Percentiles rank a stretch among this genome's conserved stretches.
phyloP scores from a whole-genome alignment of 805 yeast species.

The Limtongia smithiae region DNA sequence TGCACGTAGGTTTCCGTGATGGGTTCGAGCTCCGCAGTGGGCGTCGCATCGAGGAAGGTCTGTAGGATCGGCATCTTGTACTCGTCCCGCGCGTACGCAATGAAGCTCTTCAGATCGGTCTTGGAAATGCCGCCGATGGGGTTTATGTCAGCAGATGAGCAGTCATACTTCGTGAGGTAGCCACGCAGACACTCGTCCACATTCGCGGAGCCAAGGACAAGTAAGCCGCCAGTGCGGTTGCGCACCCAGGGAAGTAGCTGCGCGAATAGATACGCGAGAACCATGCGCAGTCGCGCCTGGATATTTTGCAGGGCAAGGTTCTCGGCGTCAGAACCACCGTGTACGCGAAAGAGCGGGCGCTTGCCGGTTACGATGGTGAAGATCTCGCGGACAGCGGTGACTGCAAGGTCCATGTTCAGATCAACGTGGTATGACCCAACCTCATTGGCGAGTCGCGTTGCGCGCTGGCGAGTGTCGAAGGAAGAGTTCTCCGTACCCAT shows the following conservation, averaged over 20 bases:
- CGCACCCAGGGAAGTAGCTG: slow-evolving; percentile 94
- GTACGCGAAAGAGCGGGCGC: slow-evolving; percentile 79
- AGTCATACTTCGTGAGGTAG: slow-evolving; percentile 92
- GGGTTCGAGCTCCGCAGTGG: slow-evolving; percentile 98
- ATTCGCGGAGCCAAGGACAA: slow-evolving; percentile 93
- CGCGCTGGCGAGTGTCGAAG: slow-evolving; percentile 75
- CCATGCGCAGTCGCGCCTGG: slow-evolving; percentile 96
- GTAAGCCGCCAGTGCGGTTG: slow-evolving; percentile 65
- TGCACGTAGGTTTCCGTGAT: slow-evolving; percentile 89
- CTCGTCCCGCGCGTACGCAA: slow-evolving; percentile 65
- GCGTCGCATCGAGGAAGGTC: slow-evolving; percentile 83
- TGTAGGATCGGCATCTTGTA: slow-evolving; percentile 74
- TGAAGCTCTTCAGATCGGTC: slow-evolving; percentile 83
- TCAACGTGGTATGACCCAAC: slow-evolving; percentile 90
- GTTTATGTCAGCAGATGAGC: slow-evolving; percentile 94
- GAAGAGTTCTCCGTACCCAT: slow-evolving; percentile 98
- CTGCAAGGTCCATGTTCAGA: slow-evolving; percentile 85
- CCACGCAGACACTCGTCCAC: slow-evolving; percentile 97
- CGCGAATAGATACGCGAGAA: slow-evolving; percentile 86
- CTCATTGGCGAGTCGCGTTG: slow-evolving; percentile 65
- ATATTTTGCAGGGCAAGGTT: slow-evolving; percentile 93
- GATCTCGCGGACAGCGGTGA: slow-evolving; percentile 64
- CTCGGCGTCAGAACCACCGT: slow-evolving; percentile 90
- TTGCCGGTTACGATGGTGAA: slow-evolving; percentile 90
- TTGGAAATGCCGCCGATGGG: slow-evolving; percentile 99